These are phyloP conservation scores for Coemansia pectinata DNA, from an alignment of 192 early-diverging fungal species.

Conservation along the genomic window DNA sequence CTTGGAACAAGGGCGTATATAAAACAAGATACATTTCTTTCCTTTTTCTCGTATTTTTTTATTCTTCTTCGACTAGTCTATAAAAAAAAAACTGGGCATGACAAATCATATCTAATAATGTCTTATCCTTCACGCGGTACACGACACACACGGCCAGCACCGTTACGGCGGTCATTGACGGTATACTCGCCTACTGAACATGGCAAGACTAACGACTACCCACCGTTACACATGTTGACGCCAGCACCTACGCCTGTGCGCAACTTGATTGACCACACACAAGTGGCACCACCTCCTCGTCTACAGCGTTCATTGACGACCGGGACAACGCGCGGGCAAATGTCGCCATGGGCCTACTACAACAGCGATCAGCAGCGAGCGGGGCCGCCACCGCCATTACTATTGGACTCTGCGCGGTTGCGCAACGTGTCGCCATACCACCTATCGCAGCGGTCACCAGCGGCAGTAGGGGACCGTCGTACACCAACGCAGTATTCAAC, in stretches of 20 bases:
- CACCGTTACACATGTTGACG: slow-evolving; percentile 17
- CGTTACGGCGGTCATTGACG: not conserved
- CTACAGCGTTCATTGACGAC: slow-evolving; percentile 2
- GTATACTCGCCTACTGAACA: not conserved
- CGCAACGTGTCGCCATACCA: slow-evolving; percentile 9
- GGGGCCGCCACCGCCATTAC: not conserved
- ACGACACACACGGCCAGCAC: not conserved
- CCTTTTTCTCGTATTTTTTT: not conserved
- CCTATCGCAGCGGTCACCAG: not conserved
- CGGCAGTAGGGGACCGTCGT: not conserved
- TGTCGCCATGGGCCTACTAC: slow-evolving; percentile 4
- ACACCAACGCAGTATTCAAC: slow-evolving; percentile 5
- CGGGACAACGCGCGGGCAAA: slow-evolving; percentile 1
- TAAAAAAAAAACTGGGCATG: not conserved
- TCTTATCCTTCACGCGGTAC: not conserved
- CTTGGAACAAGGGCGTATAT: not conserved
- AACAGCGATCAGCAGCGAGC: slow-evolving; percentile 1
- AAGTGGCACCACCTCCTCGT: not conserved
- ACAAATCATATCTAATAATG: not conserved
- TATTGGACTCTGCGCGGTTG: not conserved
- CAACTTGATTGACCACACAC: not conserved
- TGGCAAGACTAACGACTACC: not conserved
- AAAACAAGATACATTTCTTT: not conserved
- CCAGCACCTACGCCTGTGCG: slow-evolving; percentile 22
- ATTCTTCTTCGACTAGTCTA: not conserved